Evolutionary conservation across 2,329 filamentous ascomycete genomes (phyloP).

Genomic region (Stagonosporopsis rhizophila): DNA sequence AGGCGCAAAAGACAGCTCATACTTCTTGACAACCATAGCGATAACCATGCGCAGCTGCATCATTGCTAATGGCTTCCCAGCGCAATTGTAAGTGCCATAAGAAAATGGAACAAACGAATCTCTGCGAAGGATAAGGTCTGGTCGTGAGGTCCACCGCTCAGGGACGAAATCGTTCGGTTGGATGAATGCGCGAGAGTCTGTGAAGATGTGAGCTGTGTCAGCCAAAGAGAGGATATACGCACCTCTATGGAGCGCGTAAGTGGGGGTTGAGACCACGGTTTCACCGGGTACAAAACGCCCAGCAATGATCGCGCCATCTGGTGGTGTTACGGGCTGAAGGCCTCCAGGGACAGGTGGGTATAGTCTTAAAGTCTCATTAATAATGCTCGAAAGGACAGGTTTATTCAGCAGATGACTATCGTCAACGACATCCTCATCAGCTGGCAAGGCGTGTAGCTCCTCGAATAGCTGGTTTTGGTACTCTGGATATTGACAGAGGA

Average conservation of each 20-base stretch:
- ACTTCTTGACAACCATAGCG: slow-evolving; percentile 5
- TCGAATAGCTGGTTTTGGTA: too few species aligned
- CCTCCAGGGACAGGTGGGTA: too few species aligned
- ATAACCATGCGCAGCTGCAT: slow-evolving; percentile 22
- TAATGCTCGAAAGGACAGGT: too few species aligned
- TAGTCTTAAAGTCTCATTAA: too few species aligned
- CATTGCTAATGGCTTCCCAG: slow-evolving; percentile 44
- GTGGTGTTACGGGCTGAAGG: slow-evolving; percentile 32
- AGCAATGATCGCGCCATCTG: slow-evolving; percentile 31
- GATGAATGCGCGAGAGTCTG: slow-evolving; percentile 22
- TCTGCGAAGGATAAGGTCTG: slow-evolving; percentile 22
- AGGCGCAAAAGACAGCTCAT: slow-evolving; percentile 14
- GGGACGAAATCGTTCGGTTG: slow-evolving; percentile 26
- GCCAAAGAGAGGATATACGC: neutral
- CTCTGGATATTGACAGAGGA: too few species aligned
- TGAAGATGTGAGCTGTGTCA: neutral
- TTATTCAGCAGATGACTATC: too few species aligned
- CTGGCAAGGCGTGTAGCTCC: too few species aligned
- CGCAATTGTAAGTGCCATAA: slow-evolving; percentile 70
- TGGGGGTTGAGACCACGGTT: slow-evolving; percentile 26
- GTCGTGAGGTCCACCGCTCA: slow-evolving; percentile 22
- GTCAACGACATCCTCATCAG: too few species aligned
- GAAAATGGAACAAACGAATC: slow-evolving; percentile 74
- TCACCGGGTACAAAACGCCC: slow-evolving; percentile 30
- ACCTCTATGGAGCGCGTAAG: slow-evolving; percentile 24